Base-by-base conservation (phyloP, 164 flowering plant species). In the Annona cherimola region DNA sequence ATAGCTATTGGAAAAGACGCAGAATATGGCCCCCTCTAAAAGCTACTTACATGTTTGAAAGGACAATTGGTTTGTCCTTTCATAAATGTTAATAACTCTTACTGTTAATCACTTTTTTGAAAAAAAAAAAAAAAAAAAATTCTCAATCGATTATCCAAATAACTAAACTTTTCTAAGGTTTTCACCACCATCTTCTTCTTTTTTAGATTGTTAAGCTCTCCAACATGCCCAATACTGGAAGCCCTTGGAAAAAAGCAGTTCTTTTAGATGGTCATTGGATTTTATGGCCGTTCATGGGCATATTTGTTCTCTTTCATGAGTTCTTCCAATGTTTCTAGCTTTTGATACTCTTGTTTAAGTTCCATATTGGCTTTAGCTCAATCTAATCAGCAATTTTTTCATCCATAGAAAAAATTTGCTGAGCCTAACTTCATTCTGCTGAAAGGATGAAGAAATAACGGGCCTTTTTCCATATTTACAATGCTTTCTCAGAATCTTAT, bases 261-360 rank as follows among this genome's bases (percentile, higher is more conserved):
- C 43, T 96, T 96, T 77, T 98, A 96, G 85, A 90, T 89, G 74
- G 97, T 98, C 3, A 85, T 92, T 75, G 98, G 99, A 40, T 77
- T 91, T 78, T 93, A 96, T 78, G 99, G 99, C 60, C 88, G 99
- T 54, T 92, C 90, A 55, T 96, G 98, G 98, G 98, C 92, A 89
- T 68, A 65, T 16, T 42, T 67, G 73, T 61, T 11, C 7, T 11
- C 26, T 43, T 46, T 18, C n/a, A 14, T 41, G 39, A 3, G 8
- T 2, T 64, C 39, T 7, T 4, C 20, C 20, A 8, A 61, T 2
- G 35, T 26, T 20, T 61, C 20, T 18, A 61, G 20, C 20, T 19
- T 7, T 8, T 11, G 26, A 61, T 26, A 39, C 2, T 26, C 11
- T 61, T 61, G 26, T 61, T 6, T 39, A 19, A 61, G 20, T 26